Percentiles rank a stretch among this genome's conserved stretches.
phyloP scores from a whole-genome alignment of 805 yeast genomes.

The Candida vaughaniae region DNA sequence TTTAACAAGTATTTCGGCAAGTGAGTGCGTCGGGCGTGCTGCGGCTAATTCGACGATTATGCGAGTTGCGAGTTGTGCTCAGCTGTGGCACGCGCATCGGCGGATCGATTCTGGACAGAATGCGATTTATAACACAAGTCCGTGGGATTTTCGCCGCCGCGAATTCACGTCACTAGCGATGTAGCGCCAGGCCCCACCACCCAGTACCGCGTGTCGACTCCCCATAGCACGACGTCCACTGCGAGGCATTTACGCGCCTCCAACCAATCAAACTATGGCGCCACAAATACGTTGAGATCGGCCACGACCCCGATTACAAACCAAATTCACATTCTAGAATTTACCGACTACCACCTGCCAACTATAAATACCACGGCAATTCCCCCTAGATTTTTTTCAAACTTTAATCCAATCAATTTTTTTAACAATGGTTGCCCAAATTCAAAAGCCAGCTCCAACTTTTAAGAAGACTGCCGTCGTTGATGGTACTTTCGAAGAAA shows the following conservation, averaged over 20 bases:
- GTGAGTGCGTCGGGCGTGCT: background rate
- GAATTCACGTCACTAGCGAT: too few relatives aligned
- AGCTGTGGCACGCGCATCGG: too few relatives aligned
- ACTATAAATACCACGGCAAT: slow-evolving; percentile 7
- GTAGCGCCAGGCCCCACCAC: too few relatives aligned
- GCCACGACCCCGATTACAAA: slow-evolving; percentile 13
- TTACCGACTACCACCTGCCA: background rate
- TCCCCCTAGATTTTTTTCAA: slow-evolving; percentile 1
- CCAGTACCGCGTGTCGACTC: too few relatives aligned
- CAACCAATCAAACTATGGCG: slow-evolving; percentile 4
- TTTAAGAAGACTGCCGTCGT: slow-evolving; percentile 97
- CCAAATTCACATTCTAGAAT: slow-evolving; percentile 12
- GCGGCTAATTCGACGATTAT: background rate
- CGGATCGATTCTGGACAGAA: too few relatives aligned
- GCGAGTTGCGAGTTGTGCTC: too few relatives aligned
- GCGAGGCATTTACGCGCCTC: background rate
- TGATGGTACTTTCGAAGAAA: slow-evolving; percentile 94
- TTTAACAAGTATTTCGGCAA: background rate
- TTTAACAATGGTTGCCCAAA: slow-evolving; percentile 72
- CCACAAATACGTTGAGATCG: slow-evolving; percentile 5
- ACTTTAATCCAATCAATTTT: too few relatives aligned
- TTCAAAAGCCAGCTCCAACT: slow-evolving; percentile 94
- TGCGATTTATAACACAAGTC: too few relatives aligned
- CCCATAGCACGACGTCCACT: too few relatives aligned
- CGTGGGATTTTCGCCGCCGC: too few relatives aligned